phyloP scores from a whole-genome alignment of 768 basidiomycete species.

The Trametes cingulata region DNA sequence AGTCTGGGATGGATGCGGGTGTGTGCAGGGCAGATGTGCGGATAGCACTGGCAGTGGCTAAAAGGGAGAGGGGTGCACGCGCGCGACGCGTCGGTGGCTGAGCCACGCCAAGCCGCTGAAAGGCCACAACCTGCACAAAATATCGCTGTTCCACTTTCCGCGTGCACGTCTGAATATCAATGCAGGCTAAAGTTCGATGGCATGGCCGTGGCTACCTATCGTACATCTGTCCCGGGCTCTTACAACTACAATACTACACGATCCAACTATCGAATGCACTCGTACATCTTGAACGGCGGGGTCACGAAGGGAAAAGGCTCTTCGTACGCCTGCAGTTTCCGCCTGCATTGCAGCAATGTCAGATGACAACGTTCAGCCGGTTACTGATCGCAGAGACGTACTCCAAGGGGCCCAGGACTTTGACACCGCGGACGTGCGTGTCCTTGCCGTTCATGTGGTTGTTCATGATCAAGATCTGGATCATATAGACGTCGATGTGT shows the following conservation, averaged over 20 bases:
- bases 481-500: constrained; percentile 83
- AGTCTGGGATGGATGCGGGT: no score
- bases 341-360: constrained; percentile 1
- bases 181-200: no score
- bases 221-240: not conserved
- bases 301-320: constrained; percentile 75
- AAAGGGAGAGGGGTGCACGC: not conserved
- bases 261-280: constrained; percentile 60
- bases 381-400: constrained; percentile 42
- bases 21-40: no score
- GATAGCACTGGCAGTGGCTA: no score
- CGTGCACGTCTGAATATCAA: no score
- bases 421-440: constrained; percentile 92
- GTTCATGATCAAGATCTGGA: constrained; percentile 86
- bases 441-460: constrained; percentile 99
- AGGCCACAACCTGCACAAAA: no score
- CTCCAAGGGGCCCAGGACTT: constrained; percentile 85
- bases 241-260: not conserved
- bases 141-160: no score
- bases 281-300: constrained; percentile 72
- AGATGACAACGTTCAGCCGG: not conserved
- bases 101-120: not conserved
- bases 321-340: constrained; percentile 41
- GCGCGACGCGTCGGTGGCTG: constrained; percentile 9
- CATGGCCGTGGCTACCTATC: not conserved